Evolutionary conservation across 2,329 filamentous ascomycete species (phyloP).

Genomic region (Colletotrichum simmondsii): DNA sequence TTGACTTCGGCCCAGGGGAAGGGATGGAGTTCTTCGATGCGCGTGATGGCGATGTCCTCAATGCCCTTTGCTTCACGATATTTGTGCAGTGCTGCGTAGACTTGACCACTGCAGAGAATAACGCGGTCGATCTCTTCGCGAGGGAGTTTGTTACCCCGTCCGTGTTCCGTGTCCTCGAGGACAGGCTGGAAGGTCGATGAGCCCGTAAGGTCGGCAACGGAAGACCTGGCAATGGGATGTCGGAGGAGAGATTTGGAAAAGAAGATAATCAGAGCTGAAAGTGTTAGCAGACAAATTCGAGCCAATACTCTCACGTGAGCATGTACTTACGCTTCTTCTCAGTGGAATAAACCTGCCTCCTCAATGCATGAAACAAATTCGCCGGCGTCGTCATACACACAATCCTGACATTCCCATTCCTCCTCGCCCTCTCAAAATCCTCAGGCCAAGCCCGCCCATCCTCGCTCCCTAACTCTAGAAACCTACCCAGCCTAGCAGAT

Average conservation of each 20-base stretch:
- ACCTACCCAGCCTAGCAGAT: slow-evolving; percentile 95
- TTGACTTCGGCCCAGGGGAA: slow-evolving; percentile 39
- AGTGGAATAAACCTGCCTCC: slow-evolving; percentile 97
- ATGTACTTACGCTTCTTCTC: slow-evolving; percentile 91
- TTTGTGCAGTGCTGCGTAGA: slow-evolving; percentile 87
- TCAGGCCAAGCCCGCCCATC: slow-evolving; percentile 86
- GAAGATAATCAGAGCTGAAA: slow-evolving; percentile 87
- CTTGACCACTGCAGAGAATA: slow-evolving; percentile 93
- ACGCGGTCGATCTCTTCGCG: slow-evolving; percentile 92
- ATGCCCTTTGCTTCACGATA: slow-evolving; percentile 32
- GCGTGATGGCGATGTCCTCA: slow-evolving; percentile 35
- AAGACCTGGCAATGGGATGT: slow-evolving; percentile 89
- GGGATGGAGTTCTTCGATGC: slow-evolving; percentile 40
- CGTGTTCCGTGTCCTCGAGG: slow-evolving; percentile 90
- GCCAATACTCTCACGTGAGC: no score
- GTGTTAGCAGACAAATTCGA: slow-evolving; percentile 15
- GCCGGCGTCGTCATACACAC: slow-evolving; percentile 95
- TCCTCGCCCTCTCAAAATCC: slow-evolving; percentile 94
- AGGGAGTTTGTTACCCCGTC: slow-evolving; percentile 71
- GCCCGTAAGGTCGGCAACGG: slow-evolving; percentile 88
- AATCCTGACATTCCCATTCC: slow-evolving; percentile 99
- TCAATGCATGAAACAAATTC: slow-evolving; percentile 95
- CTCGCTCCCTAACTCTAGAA: slow-evolving; percentile 96
- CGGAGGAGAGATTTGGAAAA: slow-evolving; percentile 97
- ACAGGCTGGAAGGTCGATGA: slow-evolving; percentile 97